Base-by-base conservation (phyloP, 179 eudicot genomes). In the Camellia oleifera region DNA sequence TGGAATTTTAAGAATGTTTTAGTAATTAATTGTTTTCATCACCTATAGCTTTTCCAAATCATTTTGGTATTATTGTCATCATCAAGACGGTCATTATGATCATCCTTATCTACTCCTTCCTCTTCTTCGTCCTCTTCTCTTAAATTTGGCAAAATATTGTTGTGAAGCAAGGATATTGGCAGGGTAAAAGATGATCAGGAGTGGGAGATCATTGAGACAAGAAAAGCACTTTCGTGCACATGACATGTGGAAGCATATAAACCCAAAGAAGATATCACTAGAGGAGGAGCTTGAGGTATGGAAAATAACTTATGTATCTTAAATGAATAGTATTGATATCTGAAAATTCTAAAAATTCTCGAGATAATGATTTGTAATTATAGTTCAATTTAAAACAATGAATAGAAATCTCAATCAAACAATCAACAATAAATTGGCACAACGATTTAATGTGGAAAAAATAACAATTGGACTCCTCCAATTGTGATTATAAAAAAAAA, bases 171-270 rank as follows among this genome's bases (percentile, higher is more conserved):
- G 23, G 23, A 20, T 20, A 20, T 20, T 20, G 23, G 23, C 40
- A 92, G 91, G 84, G 92, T 90, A 81, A 94, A 92, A 78, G 98
- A 93, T 78, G 98, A 93, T 82, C 88, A 88, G 42, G 97, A 91
- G 81, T 93, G 98, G 98, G 97, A 93, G 86, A 93, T 93, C 78
- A 91, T 92, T 13, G 97, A 92, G 86, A 84, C 92, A 69, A 90
- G 85, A 80, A 92, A 90, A 82, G 95, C 95, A 75, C 91, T 92
- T 71, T 92, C 95, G 53, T 87, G 95, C 85, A 87, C 89, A 6
- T 95, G 97, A 74, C 98, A 95, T 5, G 40, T 91, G 54, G 81
- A 89, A 66, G 94, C 98, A 42, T 94, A 94, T 69, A 87, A 91
- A 15, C 98, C 98, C 94, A 3, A 94, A 92, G 82, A 94, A 89